phyloP scores from a whole-genome alignment of 2,329 filamentous ascomycete genomes.

The Berkeleyomyces rouxiae region DNA sequence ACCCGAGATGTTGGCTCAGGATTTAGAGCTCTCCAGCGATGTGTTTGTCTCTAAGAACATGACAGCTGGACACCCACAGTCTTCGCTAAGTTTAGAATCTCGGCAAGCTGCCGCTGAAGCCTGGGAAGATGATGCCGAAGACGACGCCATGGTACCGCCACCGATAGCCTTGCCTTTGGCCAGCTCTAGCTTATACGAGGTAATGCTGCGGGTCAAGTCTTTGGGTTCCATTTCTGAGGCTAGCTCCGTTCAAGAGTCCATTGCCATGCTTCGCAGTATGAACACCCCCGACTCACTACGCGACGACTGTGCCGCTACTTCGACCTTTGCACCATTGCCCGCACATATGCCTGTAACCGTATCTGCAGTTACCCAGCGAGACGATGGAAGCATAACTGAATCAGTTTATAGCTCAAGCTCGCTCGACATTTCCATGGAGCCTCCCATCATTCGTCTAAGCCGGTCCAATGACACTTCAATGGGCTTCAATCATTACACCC shows the following conservation, averaged over 20 bases:
- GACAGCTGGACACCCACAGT: conserved; percentile 32
- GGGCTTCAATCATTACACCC: background rate
- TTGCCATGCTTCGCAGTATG: conserved; percentile 7
- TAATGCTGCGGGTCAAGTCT: conserved; percentile 8
- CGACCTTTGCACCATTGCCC: background rate
- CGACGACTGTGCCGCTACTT: background rate
- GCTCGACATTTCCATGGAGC: conserved; percentile 5
- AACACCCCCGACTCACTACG: background rate
- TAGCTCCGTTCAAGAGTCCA: conserved; percentile 9
- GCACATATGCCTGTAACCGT: background rate
- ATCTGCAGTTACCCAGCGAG: conserved; percentile 3
- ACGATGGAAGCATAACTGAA: conserved; percentile 7
- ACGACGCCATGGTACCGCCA: background rate
- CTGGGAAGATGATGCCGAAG: conserved; percentile 2
- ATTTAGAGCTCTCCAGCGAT: conserved; percentile 32
- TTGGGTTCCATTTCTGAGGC: conserved; percentile 6
- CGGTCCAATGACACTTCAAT: conserved; percentile 1
- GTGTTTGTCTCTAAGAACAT: conserved; percentile 35
- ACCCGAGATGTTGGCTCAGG: conserved; percentile 38
- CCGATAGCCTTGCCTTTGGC: conserved; percentile 3
- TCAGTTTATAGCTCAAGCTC: conserved; percentile 4
- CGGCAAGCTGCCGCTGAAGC: background rate
- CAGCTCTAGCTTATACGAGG: conserved; percentile 5
- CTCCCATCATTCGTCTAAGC: conserved; percentile 8
- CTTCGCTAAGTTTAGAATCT: background rate